Evolutionary conservation across 1,284 basidiomycete genomes (phyloP), one percentile per base, ranked within the genome.

Genomic region (Tilletia walkeri): DNA sequence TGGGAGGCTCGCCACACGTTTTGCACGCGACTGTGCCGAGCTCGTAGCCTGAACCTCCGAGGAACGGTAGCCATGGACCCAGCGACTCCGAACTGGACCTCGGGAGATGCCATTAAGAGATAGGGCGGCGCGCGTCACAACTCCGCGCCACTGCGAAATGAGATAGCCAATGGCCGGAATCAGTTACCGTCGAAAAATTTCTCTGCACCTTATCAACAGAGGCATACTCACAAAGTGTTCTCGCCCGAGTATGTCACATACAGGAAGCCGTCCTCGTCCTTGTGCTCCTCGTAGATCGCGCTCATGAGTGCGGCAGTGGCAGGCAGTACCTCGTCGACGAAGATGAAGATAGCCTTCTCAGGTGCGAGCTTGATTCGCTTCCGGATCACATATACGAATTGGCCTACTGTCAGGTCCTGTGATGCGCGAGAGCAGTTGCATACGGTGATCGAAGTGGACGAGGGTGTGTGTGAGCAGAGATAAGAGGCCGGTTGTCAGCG

Each of bases 301-400:
- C 93, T 95, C 96, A 99, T 99, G 67, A 98, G 87, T 5, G 96
- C 95, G 24, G 95, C 95, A 1, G 96, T 98, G 65, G 96, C 95
- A 68, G 96, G 96, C 53, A 99, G 88, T 70, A 99, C 94, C 85
- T 99, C 96, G 81, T 99, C 94, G 45, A 83, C 80, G 74, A 82
- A 83, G 70, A 83, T 80, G 63, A 83, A 83, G 66, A 83, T 83
- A 59, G 96, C 96, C 87, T 98, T 98, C 89, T 99, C 96, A 18
- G 96, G 95, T 47, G 94, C 93, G 70, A 99, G 90, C 89, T 99
- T 99, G 91, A 99, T 99, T 70, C 96, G 92, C 88, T 99, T 99
- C 82, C 96, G 91, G 84, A 99, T 99, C 61, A 99, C 96, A 85
- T 99, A 99, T 72, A 99, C 96, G 84, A 99, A 99, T 85, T 99